Conservation (phyloP, 2,329 filamentous ascomycete genomes). For the Mycosphaerella sp. region DNA sequence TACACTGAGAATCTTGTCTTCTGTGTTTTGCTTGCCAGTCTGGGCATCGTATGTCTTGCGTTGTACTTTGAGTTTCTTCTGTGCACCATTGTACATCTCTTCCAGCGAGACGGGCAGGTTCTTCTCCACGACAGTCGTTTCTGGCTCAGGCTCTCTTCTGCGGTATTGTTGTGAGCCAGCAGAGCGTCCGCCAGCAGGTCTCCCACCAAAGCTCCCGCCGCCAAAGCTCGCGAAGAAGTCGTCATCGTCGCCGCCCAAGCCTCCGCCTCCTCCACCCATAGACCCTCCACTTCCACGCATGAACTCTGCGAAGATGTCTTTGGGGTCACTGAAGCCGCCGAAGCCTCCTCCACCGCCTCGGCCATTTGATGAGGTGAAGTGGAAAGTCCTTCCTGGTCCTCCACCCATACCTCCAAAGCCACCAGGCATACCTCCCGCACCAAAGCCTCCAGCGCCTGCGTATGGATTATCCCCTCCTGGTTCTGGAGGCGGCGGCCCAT, state of each 20-base stretch:
- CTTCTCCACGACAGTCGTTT: slow-evolving; percentile 86
- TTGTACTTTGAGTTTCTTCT: slow-evolving; percentile 98
- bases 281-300: slow-evolving; percentile 54
- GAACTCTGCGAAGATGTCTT: slow-evolving; percentile 81
- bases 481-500: slow-evolving; percentile 48
- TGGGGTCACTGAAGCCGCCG: slow-evolving; percentile 67
- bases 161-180: slow-evolving; percentile 31
- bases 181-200: slow-evolving; percentile 40
- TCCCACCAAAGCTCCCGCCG: slow-evolving; percentile 34
- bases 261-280: slow-evolving; percentile 37
- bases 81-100: slow-evolving; percentile 77
- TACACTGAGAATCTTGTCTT: slow-evolving; percentile 87
- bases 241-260: slow-evolving; percentile 39
- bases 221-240: slow-evolving; percentile 44
- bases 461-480: slow-evolving; percentile 39
- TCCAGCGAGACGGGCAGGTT: slow-evolving; percentile 75
- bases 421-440: slow-evolving; percentile 53
- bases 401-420: slow-evolving; percentile 50
- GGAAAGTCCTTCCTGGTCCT: slow-evolving; percentile 50
- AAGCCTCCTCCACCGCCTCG: slow-evolving; percentile 58
- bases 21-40: slow-evolving; percentile 73
- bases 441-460: slow-evolving; percentile 43
- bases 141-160: slow-evolving; percentile 57
- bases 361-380: slow-evolving; percentile 55
- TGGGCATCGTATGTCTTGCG: slow-evolving; percentile 83